phyloP scores from a whole-genome alignment of 805 yeast genomes.

The Nakazawaea wyomingensis region DNA sequence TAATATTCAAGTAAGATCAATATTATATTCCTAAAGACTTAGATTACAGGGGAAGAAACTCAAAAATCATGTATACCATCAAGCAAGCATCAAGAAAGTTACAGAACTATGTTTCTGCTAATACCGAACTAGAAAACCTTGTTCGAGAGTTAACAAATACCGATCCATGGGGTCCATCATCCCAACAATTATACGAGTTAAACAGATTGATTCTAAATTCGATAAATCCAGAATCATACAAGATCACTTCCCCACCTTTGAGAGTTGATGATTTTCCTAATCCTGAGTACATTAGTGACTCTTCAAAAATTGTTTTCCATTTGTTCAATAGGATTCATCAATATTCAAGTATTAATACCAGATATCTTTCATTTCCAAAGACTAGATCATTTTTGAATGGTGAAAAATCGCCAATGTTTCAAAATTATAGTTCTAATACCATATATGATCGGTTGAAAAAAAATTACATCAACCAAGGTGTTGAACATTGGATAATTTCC shows the following conservation, averaged over 20 bases:
- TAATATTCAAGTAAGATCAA: not conserved
- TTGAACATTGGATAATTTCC: conserved; percentile 22
- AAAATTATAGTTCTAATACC: conserved; percentile 6
- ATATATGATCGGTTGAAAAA: conserved; percentile 21
- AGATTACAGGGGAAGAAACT: not conserved
- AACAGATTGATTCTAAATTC: conserved; percentile 13
- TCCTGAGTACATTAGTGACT: conserved; percentile 13
- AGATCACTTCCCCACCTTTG: conserved; percentile 5
- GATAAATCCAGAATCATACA: conserved; percentile 15
- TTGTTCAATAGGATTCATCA: conserved; percentile 4
- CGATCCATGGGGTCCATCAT: conserved; percentile 50
- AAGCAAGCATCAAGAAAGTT: conserved; percentile 29
- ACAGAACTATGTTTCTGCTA: conserved; percentile 28
- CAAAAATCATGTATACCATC: conserved; percentile 19
- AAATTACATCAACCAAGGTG: conserved; percentile 22
- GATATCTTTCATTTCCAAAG: conserved; percentile 11
- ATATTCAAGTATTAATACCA: not conserved
- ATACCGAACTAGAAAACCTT: conserved; percentile 24
- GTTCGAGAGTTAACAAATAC: conserved; percentile 44
- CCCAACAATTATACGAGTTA: conserved; percentile 34
- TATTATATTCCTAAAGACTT: not conserved
- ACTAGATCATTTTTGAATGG: conserved; percentile 5
- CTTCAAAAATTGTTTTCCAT: conserved; percentile 14
- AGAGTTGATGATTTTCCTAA: conserved; percentile 1
- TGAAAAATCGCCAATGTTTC: conserved; percentile 4